These are phyloP conservation scores for Macrolepiota fuliginosa DNA, from an alignment of 768 basidiomycete genomes.

Conservation along the genomic window DNA sequence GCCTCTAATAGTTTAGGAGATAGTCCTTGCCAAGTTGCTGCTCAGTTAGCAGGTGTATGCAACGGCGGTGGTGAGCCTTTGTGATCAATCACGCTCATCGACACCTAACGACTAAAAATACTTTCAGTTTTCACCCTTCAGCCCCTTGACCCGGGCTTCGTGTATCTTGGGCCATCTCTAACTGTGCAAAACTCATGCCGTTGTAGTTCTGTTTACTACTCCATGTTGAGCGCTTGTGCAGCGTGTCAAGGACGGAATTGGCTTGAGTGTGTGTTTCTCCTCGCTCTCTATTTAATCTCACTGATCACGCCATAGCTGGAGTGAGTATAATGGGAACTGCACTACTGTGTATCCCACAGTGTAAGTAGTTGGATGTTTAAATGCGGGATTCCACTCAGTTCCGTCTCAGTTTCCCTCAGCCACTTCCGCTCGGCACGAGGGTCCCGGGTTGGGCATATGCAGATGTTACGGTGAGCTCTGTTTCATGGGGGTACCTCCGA, in stretches of 20 bases:
- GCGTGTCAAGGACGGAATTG: constrained; percentile 40
- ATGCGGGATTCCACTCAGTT: not conserved
- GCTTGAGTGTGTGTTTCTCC: constrained; percentile 25
- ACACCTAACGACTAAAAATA: not conserved
- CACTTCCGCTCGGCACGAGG: constrained; percentile 38
- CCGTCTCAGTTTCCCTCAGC: constrained; percentile 27
- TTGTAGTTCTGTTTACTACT: constrained; percentile 53
- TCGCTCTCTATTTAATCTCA: not conserved
- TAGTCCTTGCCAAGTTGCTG: constrained; percentile 44
- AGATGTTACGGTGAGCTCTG: constrained; percentile 33
- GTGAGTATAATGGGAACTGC: constrained; percentile 45
- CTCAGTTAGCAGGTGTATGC: constrained; percentile 40
- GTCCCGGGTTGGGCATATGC: constrained; percentile 53
- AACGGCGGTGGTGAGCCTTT: constrained; percentile 29
- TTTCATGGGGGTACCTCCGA: not conserved
- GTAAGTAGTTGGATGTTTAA: constrained; percentile 22
- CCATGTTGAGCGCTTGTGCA: constrained; percentile 50
- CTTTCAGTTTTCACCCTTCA: constrained; percentile 30
- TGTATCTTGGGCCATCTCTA: constrained; percentile 36
- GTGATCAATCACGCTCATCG: not conserved
- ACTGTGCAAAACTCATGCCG: constrained; percentile 37
- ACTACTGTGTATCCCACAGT: constrained; percentile 31
- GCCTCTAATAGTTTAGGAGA: constrained; percentile 35
- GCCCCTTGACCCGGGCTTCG: constrained; percentile 24
- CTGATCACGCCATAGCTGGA: constrained; percentile 38